Evolutionary conservation across 495 filamentous ascomycete genomes (phyloP).

Genomic region (Xylaria palmicola): DNA sequence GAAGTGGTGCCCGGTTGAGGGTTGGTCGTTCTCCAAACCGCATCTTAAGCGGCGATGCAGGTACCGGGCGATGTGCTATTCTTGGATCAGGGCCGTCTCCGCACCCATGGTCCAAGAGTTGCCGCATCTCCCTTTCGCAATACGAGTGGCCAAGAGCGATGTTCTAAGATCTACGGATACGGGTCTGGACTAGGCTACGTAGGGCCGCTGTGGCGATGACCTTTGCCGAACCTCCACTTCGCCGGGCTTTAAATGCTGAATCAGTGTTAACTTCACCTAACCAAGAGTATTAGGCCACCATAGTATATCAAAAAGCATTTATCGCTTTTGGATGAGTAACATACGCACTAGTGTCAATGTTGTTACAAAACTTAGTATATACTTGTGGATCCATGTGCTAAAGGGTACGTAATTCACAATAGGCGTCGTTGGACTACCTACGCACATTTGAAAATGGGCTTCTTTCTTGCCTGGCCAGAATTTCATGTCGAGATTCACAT

Average conservation of each 20-base stretch:
- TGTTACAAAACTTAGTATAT: too few species aligned
- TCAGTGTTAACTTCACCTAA: background rate
- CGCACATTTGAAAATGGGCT: too few species aligned
- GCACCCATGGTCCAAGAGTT: background rate
- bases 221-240: background rate
- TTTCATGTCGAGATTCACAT: too few species aligned
- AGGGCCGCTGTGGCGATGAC: constrained; percentile 1
- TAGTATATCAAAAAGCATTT: too few species aligned
- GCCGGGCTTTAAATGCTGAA: background rate
- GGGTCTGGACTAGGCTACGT: background rate
- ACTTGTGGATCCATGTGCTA: too few species aligned
- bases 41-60: background rate
- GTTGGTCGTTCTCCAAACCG: background rate
- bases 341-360: too few species aligned
- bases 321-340: too few species aligned
- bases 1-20: background rate
- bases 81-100: constrained; percentile 5
- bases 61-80: background rate
- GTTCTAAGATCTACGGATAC: background rate
- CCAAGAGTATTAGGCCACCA: too few species aligned
- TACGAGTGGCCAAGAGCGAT: background rate
- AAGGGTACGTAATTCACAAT: too few species aligned
- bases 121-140: background rate
- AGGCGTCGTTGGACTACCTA: too few species aligned
- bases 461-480: too few species aligned